Percentiles rank a stretch among this genome's conserved stretches.
Conservation (phyloP, 2,329 filamentous ascomycete genomes). For the Ambrosiella cleistominuta region DNA sequence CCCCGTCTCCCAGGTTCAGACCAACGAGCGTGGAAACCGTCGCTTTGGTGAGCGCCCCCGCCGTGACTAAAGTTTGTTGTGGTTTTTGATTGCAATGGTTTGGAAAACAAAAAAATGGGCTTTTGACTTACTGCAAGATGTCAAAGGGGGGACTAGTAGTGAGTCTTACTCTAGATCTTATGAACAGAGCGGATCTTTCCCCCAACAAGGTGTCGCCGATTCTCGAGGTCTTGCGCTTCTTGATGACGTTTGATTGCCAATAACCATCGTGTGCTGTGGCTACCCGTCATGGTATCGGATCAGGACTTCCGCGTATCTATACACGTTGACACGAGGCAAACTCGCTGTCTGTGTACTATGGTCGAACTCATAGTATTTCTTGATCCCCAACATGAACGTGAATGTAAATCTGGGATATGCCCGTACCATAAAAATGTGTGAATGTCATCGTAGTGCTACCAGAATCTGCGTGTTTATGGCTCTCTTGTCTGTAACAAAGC, state of each 20-base stretch:
- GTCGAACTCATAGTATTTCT: background rate
- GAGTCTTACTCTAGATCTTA: conserved; percentile 37
- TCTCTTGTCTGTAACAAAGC: too few species aligned
- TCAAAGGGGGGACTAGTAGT: conserved; percentile 35
- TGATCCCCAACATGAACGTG: background rate
- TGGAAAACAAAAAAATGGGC: conserved; percentile 17
- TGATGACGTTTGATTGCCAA: conserved; percentile 92
- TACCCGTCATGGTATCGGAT: conserved; percentile 1
- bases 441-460: background rate
- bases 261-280: conserved; percentile 16
- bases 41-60: conserved; percentile 51
- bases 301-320: background rate
- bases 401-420: background rate
- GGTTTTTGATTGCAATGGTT: background rate
- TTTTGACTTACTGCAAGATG: conserved; percentile 30
- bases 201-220: conserved; percentile 77
- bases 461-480: too few species aligned
- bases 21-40: conserved; percentile 58
- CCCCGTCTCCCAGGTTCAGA: conserved; percentile 74
- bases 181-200: conserved; percentile 39
- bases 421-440: background rate
- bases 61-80: conserved; percentile 24
- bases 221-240: conserved; percentile 35
- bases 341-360: background rate
- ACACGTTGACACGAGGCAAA: background rate